These are phyloP conservation scores for Raphanus sativus DNA, from an alignment of 345 rosid species.

Conservation along the genomic window DNA sequence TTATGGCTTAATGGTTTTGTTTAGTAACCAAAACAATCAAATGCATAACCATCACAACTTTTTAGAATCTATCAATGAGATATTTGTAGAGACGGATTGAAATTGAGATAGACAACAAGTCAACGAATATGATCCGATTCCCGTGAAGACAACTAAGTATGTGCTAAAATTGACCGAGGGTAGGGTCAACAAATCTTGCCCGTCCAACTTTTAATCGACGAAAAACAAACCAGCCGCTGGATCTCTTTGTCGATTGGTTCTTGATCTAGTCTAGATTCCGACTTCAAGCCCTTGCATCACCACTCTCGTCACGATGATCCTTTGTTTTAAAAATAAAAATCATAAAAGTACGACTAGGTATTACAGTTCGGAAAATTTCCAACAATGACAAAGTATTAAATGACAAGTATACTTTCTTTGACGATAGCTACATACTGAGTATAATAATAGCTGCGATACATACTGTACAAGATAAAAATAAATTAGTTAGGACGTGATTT, in stretches of 20 bases:
- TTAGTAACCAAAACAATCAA: neutral
- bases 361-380: neutral
- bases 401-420: slow-evolving; percentile 7
- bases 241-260: slow-evolving; percentile 11
- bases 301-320: slow-evolving; percentile 31
- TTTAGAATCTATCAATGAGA: neutral
- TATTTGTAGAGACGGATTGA: neutral
- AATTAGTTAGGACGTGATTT: neutral
- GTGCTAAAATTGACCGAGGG: slow-evolving; percentile 31
- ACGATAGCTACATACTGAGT: neutral
- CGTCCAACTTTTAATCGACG: neutral
- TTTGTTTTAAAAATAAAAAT: slow-evolving; percentile 12
- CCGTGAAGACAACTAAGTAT: slow-evolving; percentile 30
- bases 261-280: neutral
- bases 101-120: slow-evolving; percentile 18
- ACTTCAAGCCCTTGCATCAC: slow-evolving; percentile 26
- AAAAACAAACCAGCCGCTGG: slow-evolving; percentile 7
- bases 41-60: neutral
- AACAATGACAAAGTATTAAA: neutral
- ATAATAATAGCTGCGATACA: neutral
- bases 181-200: slow-evolving; percentile 26
- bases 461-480: neutral
- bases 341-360: neutral
- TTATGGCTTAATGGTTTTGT: neutral
- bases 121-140: slow-evolving; percentile 26